Percentiles rank a stretch among this genome's conserved stretches.
These are phyloP conservation scores for Polygonum maritimum DNA, from an alignment of 148 eudicot genomes.

Conservation along the genomic window DNA sequence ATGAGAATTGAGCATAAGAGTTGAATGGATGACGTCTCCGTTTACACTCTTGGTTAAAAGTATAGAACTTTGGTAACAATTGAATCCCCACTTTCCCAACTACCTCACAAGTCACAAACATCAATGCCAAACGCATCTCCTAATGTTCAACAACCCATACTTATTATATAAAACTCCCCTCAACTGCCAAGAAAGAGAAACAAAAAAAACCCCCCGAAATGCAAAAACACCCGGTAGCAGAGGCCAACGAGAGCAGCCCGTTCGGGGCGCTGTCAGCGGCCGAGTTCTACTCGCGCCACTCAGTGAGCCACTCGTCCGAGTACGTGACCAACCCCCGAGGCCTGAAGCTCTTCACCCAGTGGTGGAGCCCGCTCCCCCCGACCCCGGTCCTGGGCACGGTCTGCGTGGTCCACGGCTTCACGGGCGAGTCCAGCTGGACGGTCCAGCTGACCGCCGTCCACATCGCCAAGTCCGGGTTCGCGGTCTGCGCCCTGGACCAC, in stretches of 20 bases:
- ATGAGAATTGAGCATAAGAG: too few species aligned
- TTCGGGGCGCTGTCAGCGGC: conserved; percentile 51
- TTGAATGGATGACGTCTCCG: too few species aligned
- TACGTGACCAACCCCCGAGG: conserved; percentile 62
- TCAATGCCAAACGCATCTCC: not conserved
- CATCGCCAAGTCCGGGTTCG: conserved; percentile 66
- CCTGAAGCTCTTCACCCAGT: conserved; percentile 80
- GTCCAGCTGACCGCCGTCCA: conserved; percentile 64
- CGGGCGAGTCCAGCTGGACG: conserved; percentile 93
- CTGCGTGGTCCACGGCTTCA: conserved; percentile 83
- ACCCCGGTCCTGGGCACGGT: conserved; percentile 27
- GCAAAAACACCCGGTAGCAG: conserved; percentile 63
- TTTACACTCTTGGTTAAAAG: too few species aligned
- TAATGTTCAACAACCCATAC: not conserved
- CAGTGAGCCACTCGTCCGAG: conserved; percentile 60
- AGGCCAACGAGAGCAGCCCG: conserved; percentile 60
- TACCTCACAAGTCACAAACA: not conserved
- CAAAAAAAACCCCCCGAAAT: conserved; percentile 4
- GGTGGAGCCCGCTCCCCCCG: conserved; percentile 55
- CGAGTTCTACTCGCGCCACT: conserved; percentile 78
- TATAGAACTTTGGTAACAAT: too few species aligned
- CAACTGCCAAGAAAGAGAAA: not conserved
- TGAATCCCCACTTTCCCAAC: too few species aligned
- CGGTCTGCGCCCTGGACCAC: conserved; percentile 77
- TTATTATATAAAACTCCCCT: not conserved